Evolutionary conservation across 306 rosid species (phyloP), one percentile per base, ranked within the genome.

Genomic region (Sphenostylis stenocarpa): DNA sequence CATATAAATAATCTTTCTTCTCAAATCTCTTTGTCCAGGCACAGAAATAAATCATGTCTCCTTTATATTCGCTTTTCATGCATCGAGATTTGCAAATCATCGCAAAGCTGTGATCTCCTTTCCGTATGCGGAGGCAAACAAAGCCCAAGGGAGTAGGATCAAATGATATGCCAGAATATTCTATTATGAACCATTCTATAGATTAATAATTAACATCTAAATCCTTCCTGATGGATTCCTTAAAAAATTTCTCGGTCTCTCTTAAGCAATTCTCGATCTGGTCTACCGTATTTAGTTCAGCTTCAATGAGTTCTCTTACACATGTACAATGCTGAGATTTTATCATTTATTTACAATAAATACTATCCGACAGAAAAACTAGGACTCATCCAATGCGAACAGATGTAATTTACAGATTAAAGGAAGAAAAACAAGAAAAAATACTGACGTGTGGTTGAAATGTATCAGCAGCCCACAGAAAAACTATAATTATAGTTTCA

Each of bases 401-500:
- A 9, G 3, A 38, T 38, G 3, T 9, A 38, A 38, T 7, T 38
- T 8, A 2, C 43, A 38, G 41, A 31, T 28, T 66, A 39, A 70
- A 55, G 20, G 41, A 43, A 60, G 11, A 23, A 45, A 63, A 75
- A 62, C 56, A 79, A 53, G 7, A 63, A 21, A 14, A 49, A 47
- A 67, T 13, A 17, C 45, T 55, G 67, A 39, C 38, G 28, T 64
- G 74, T 53, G 64, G n/a, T 69, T 74, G 44, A 53, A 61, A 64
- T 28, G 48, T 21, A 39, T 33, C 65, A 63, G 73, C 51, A 44
- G 28, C 41, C 11, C 38, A 14, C 15, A 45, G 29, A 76, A 47
- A 49, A 12, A 47, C 31, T 7, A 60, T 16, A 39, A 66, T 38
- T 41, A 62, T 23, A 62, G 34, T 15, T 80, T 81, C 41, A 45